These are phyloP conservation scores for Cryphonectria nitschkei DNA, from an alignment of 2,329 filamentous ascomycete species.

Conservation along the genomic window DNA sequence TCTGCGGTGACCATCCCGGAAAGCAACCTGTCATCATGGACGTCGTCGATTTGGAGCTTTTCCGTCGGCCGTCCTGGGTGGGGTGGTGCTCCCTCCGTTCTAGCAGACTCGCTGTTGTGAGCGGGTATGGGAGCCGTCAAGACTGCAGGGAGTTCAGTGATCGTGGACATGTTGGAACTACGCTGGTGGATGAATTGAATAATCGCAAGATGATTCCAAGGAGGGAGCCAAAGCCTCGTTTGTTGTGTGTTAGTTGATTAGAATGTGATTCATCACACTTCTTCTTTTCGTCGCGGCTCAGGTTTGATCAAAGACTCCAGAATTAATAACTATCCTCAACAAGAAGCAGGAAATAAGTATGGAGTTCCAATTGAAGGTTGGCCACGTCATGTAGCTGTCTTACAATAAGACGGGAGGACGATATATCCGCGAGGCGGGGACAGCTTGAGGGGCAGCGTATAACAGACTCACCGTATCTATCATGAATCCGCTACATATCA, in stretches of 20 bases:
- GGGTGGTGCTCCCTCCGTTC: neutral
- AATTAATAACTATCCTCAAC: neutral
- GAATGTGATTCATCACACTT: neutral
- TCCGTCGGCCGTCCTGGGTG: conserved; percentile 14
- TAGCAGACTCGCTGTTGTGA: neutral
- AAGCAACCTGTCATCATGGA: neutral
- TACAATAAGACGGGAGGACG: neutral
- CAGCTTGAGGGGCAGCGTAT: neutral
- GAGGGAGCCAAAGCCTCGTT: neutral
- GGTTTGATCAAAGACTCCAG: neutral
- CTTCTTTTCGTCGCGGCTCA: neutral
- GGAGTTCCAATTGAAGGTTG: neutral
- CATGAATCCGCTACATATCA: too few relatives aligned
- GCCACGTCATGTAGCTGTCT: neutral
- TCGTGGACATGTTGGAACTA: neutral
- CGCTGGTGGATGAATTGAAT: neutral
- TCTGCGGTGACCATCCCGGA: conserved; percentile 12
- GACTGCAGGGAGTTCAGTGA: neutral
- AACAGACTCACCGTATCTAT: neutral
- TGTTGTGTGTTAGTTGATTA: neutral
- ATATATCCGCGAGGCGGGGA: neutral
- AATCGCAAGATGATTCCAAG: neutral
- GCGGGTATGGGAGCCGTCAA: neutral
- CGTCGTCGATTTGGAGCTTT: neutral
- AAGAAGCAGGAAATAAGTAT: neutral